These are phyloP conservation scores for Xerocomellus chrysenteron DNA, from an alignment of 768 basidiomycete genomes.

Conservation along the genomic window DNA sequence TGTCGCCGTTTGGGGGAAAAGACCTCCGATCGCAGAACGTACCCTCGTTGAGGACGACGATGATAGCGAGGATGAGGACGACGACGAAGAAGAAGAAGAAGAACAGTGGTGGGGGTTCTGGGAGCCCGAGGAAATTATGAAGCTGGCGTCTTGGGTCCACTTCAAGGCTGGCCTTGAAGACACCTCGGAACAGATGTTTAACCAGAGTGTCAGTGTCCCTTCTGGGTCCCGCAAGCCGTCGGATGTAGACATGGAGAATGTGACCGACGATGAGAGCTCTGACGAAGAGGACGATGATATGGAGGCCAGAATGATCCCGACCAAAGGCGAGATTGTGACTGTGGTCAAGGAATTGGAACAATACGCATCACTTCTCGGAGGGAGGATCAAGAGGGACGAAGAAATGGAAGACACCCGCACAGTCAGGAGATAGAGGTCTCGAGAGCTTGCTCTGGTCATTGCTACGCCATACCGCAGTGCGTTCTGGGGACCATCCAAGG, in stretches of 20 bases:
- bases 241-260: conserved; percentile 24
- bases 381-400: conserved; percentile 45
- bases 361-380: conserved; percentile 60
- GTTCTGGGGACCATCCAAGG: conserved; percentile 4
- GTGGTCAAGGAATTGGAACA: conserved; percentile 56
- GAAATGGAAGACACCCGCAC: conserved; percentile 13
- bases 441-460: neutral
- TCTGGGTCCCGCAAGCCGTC: conserved; percentile 1
- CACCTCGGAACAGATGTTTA: conserved; percentile 7
- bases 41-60: conserved; percentile 23
- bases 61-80: conserved; percentile 25
- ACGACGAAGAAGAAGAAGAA: conserved; percentile 34
- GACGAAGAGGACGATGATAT: conserved; percentile 7
- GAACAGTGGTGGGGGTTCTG: conserved; percentile 80
- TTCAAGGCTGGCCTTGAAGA: conserved; percentile 45
- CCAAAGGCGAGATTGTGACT: conserved; percentile 36
- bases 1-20: conserved; percentile 70
- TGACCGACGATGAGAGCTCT: conserved; percentile 5
- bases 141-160: conserved; percentile 64
- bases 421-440: conserved; percentile 6
- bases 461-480: conserved; percentile 6
- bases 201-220: neutral
- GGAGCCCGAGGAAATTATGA: conserved; percentile 61
- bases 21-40: conserved; percentile 36
- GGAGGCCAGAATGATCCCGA: conserved; percentile 13